Evolutionary conservation across 768 basidiomycete genomes (phyloP).

Genomic region (Gelatoporia subvermispora): DNA sequence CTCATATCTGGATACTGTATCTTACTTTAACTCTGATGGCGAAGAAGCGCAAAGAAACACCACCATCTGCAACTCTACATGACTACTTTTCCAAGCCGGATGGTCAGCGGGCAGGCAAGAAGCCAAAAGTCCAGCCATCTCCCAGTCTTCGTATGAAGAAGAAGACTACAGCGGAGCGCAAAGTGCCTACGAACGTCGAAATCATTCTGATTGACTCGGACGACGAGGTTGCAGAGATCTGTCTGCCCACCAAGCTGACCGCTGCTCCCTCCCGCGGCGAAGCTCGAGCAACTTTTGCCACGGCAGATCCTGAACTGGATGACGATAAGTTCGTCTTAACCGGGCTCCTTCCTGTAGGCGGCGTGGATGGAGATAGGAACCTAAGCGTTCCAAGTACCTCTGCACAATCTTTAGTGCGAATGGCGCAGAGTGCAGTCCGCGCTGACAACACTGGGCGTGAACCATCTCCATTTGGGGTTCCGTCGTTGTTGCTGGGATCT

Average conservation of each 20-base stretch:
- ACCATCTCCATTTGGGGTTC: slow-evolving; percentile 7
- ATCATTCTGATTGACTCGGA: slow-evolving; percentile 29
- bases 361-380: no score
- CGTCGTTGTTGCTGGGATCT: slow-evolving; percentile 2
- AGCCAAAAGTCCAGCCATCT: slow-evolving; percentile 7
- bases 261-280: no score
- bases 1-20: no score
- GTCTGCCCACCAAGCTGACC: neutral
- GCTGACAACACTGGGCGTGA: neutral
- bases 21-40: slow-evolving; percentile 7
- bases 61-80: slow-evolving; percentile 22
- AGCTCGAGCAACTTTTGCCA: no score
- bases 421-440: no score
- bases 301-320: no score
- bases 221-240: slow-evolving; percentile 16
- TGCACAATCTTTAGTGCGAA: no score
- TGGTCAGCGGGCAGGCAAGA: slow-evolving; percentile 9
- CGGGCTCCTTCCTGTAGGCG: no score
- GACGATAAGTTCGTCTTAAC: no score
- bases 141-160: neutral
- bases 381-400: no score
- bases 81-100: slow-evolving; percentile 20
- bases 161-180: neutral
- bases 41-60: slow-evolving; percentile 25
- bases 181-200: slow-evolving; percentile 5